Conservation (phyloP, 2,329 filamentous ascomycete species). For the Exophiala sp. region DNA sequence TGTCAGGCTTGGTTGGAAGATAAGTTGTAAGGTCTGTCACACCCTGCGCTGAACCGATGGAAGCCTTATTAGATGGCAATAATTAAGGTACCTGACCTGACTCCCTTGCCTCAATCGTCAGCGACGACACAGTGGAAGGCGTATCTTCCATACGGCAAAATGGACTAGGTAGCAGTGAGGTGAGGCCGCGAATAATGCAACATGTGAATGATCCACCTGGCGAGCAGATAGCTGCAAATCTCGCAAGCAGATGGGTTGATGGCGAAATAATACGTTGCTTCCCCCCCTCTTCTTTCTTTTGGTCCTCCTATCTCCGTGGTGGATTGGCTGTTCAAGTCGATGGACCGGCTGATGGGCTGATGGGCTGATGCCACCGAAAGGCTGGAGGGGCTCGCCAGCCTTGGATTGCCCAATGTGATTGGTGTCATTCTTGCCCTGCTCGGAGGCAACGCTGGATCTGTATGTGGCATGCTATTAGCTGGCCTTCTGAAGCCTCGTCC, state of each 20-base stretch:
- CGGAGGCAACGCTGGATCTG: slow-evolving; percentile 7
- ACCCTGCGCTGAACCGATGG: background rate
- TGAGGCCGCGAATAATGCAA: background rate
- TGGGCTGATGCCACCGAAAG: slow-evolving; percentile 8
- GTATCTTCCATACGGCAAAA: no score
- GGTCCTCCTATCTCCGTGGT: background rate
- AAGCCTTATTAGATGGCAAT: no score
- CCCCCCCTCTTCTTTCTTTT: background rate
- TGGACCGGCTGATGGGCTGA: slow-evolving; percentile 4
- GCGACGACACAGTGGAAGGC: no score
- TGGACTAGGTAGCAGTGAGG: no score
- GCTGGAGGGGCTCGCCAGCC: background rate
- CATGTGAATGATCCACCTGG: no score
- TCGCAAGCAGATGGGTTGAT: background rate
- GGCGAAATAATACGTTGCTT: background rate
- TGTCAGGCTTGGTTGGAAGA: slow-evolving; percentile 2
- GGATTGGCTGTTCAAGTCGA: background rate
- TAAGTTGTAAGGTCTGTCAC: background rate
- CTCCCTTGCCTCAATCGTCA: no score
- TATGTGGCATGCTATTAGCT: slow-evolving; percentile 1
- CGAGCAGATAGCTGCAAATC: background rate
- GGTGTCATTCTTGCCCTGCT: slow-evolving; percentile 7
- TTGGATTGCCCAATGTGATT: slow-evolving; percentile 1
- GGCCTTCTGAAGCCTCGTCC: slow-evolving; percentile 20
- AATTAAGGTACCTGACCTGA: no score